Base-by-base conservation (phyloP, 2,329 filamentous ascomycete genomes). In the Purpureocillium lavendulum region DNA sequence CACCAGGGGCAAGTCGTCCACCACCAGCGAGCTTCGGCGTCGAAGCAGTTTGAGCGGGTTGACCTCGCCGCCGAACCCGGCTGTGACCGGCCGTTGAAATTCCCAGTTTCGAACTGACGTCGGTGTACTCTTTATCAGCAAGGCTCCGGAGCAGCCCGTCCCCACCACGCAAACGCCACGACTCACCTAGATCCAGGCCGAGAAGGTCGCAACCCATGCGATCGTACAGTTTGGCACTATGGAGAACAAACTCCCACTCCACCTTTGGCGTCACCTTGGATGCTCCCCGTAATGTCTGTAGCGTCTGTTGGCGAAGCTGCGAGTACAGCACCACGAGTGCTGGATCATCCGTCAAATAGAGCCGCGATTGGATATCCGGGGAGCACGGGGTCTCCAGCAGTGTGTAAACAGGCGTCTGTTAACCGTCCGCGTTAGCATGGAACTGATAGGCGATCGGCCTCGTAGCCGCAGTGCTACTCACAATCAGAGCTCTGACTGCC, bases 161-260 rank as follows among this genome's bases (percentile, higher is more conserved):
- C 6, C 10, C 21, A 6, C 21, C 21, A 10, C 5, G 10, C 21
- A 26, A 26, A 10, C 6, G 10, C 16, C 21, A 66, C 16, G 33
- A 42, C 66, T 59, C 70, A 84, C 82, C 83, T 6, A 97, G 67
- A 52, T 94, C 87, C 4, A 97, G 67, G 1, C 89, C 92, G 0
- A 97, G 73, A 8, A 95, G 62, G 59, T 96, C 90, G 55, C 92
- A 94, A 3, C 92, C 90, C 89, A 92, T 96, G 8, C 87, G 82
- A 57, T 84, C 84, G 55, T 89, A 97, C 14, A 92, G 69, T 39
- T 80, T 73, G 13, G 88, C 87, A 39, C 87, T 95, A 50, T 92
- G 87, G 16, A 94, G 66, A 1, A 96, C 80, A 56, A 96, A 95
- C 26, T 84, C 78, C 85, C 87, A 94, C 61, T 96, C 89, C 4